These are phyloP conservation scores for Ceratopteris richardii DNA, from an alignment of 75 land plant species.

Conservation along the genomic window DNA sequence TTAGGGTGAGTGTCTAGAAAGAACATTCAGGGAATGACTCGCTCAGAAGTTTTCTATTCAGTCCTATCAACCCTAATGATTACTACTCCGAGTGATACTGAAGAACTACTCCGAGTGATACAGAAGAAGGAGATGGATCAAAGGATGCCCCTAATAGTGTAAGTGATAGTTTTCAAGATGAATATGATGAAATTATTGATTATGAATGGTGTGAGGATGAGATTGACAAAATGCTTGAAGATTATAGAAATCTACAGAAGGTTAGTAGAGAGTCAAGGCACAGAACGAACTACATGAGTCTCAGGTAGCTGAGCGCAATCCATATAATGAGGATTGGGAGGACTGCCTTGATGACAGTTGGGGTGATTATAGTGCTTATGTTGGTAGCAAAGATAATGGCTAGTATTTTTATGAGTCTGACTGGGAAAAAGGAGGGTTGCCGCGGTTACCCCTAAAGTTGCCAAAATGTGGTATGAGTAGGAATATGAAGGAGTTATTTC, in stretches of 20 bases:
- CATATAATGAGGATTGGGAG: slow-evolving; percentile 69
- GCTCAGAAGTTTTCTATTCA: slow-evolving; percentile 7
- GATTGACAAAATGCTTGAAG: slow-evolving; percentile 15
- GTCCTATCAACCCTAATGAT: background rate
- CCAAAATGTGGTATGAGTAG: slow-evolving; percentile 46
- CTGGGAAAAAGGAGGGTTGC: slow-evolving; percentile 21
- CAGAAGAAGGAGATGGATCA: background rate
- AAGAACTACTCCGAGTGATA: no score
- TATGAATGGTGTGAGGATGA: slow-evolving; percentile 6
- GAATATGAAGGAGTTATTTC: slow-evolving; percentile 33
- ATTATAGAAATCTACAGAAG: slow-evolving; percentile 25
- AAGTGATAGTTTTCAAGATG: background rate
- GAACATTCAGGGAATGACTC: background rate
- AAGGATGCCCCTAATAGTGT: slow-evolving; percentile 3
- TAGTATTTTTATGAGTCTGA: slow-evolving; percentile 15
- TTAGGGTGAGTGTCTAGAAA: background rate
- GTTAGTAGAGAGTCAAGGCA: slow-evolving; percentile 67
- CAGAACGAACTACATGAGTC: slow-evolving; percentile 62
- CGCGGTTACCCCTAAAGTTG: slow-evolving; percentile 17
- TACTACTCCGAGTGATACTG: background rate
- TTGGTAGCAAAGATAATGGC: slow-evolving; percentile 11
- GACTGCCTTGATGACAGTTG: slow-evolving; percentile 72
- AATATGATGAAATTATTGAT: background rate
- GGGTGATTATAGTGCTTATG: slow-evolving; percentile 5
- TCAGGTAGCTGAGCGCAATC: slow-evolving; percentile 45